These are phyloP conservation scores for rapeseed (Brassica napus) DNA, from an alignment of 345 rosid genomes.

Conservation along the genomic window DNA sequence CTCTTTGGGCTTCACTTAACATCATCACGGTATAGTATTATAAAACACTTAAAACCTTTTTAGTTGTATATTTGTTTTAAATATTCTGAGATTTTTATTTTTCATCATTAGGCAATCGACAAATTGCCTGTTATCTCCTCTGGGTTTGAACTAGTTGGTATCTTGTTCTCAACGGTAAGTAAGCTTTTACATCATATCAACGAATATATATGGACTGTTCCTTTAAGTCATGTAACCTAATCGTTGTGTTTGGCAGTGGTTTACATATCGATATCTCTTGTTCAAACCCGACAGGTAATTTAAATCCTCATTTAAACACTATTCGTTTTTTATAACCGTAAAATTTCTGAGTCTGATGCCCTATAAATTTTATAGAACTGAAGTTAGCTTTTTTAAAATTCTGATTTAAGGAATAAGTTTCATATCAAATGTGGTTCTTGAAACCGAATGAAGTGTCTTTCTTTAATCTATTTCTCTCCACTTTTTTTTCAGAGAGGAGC, in stretches of 20 bases:
- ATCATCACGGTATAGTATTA: slow-evolving; percentile 55
- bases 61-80: background rate
- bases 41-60: background rate
- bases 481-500: slow-evolving; percentile 61
- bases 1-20: slow-evolving; percentile 75
- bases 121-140: slow-evolving; percentile 74
- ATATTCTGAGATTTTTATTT: slow-evolving; percentile 3
- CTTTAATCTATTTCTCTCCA: background rate
- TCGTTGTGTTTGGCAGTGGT: slow-evolving; percentile 63
- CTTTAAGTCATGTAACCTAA: background rate
- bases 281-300: slow-evolving; percentile 79
- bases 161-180: slow-evolving; percentile 73
- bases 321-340: too few species aligned
- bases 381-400: too few species aligned
- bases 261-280: slow-evolving; percentile 82
- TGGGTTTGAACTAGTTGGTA: slow-evolving; percentile 70
- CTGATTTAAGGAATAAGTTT: too few species aligned
- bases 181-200: background rate
- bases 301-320: background rate
- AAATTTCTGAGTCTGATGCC: too few species aligned
- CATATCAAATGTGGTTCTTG: background rate
- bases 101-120: slow-evolving; percentile 59
- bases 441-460: background rate
- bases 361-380: too few species aligned
- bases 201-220: background rate